These are phyloP conservation scores for Candida tropicalis DNA, from an alignment of 1,139 yeast species.

Conservation along the genomic window DNA sequence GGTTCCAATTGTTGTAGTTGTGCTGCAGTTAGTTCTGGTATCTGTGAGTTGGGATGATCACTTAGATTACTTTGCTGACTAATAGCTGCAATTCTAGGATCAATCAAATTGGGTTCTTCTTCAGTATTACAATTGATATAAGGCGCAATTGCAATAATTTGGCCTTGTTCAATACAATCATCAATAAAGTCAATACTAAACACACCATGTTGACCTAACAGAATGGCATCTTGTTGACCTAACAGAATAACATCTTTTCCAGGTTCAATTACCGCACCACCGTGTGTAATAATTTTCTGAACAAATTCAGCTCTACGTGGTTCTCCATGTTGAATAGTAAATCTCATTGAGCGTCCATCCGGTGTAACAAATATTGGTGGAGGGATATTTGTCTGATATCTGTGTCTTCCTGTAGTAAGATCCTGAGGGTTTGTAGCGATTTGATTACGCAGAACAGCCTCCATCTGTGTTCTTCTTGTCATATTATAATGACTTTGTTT, in stretches of 20 bases:
- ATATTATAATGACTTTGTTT: not conserved
- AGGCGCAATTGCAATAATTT: slow-evolving; percentile 11
- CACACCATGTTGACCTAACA: slow-evolving; percentile 7
- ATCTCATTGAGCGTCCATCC: slow-evolving; percentile 23
- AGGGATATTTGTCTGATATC: not conserved
- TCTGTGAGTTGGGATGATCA: no score
- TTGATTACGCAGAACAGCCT: slow-evolving; percentile 5
- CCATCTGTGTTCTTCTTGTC: not conserved
- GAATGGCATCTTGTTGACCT: slow-evolving; percentile 6
- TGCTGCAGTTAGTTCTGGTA: no score
- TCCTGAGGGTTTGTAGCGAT: not conserved
- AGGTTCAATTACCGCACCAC: slow-evolving; percentile 37
- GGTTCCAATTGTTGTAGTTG: no score
- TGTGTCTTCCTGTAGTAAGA: not conserved
- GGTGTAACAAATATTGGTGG: slow-evolving; percentile 11
- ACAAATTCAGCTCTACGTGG: slow-evolving; percentile 24
- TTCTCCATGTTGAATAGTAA: slow-evolving; percentile 27
- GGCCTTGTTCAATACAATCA: slow-evolving; percentile 22
- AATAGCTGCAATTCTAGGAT: not conserved
- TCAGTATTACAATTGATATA: slow-evolving; percentile 9
- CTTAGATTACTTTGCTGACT: not conserved
- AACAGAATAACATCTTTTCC: slow-evolving; percentile 5
- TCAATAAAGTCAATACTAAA: slow-evolving; percentile 24
- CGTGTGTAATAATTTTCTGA: slow-evolving; percentile 28
- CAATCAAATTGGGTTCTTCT: slow-evolving; percentile 1